Evolutionary conservation across 1,284 basidiomycete genomes (phyloP), one percentile per base, ranked within the genome.

Genomic region (Austroboletus rostrupii): DNA sequence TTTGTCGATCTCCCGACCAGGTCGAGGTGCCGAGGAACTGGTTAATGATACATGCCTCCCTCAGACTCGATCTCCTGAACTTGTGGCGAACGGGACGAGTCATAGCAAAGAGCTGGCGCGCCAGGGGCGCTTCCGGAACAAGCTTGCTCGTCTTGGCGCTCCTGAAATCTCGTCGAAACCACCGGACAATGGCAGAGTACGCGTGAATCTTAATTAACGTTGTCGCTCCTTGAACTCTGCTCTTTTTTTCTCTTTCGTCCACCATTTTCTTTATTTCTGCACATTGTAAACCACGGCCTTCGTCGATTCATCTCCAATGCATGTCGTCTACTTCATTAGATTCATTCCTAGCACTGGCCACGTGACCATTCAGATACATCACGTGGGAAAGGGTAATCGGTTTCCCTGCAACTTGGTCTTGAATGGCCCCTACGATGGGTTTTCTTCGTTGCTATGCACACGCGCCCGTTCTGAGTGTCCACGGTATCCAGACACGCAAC

Each of bases 141-240:
- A 50, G 48, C 55, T 66, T 47, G 45, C 53, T 35, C 65, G 65
- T 44, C 23, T 66, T 7, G 67, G 67, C 28, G 32, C 54, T 36
- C 49, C 66, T 37, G 65, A 70, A 43, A 47, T 68, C 14, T 52
- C 64, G 0, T 45, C 66, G 45, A 69, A 55, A 53, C 67, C 64
- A 38, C 66, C 61, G 28, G 67, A 69, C 55, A 67, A 53, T 53
- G 62, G 65, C 42, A 66, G 64, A 68, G 65, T 70, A 50, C 68
- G 64, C 50, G 60, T 66, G 50, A 69, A 70, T 52, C 64, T 66
- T 55, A 42, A 66, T 60, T 66, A 55, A 70, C 47, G 26, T 28
- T 43, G 43, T 55, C 42, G 16, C 45, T 60, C 64, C 37, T 54
- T 60, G 53, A 41, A 63, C 39, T 47, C 47, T 48, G 3, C 42